These are phyloP conservation scores for Rosa chinensis DNA, from an alignment of 306 rosid species.

Conservation along the genomic window DNA sequence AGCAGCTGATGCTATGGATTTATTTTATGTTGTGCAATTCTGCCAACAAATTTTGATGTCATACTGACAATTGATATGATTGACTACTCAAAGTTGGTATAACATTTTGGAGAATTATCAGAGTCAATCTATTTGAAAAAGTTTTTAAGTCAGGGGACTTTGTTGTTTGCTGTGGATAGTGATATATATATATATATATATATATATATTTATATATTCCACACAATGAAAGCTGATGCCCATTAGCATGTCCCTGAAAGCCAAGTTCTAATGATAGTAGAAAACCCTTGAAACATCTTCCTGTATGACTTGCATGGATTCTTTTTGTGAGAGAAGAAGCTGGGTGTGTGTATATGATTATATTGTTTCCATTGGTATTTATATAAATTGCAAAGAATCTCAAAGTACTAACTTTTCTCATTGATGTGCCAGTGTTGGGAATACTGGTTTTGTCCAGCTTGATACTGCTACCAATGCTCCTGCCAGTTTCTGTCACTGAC, in stretches of 20 bases:
- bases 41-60: neutral
- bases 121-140: neutral
- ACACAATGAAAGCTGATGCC: neutral
- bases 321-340: neutral
- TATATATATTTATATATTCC: neutral
- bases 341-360: neutral
- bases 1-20: neutral
- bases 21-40: neutral
- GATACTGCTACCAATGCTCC: slow-evolving; percentile 77
- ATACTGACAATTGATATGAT: neutral
- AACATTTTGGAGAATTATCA: neutral
- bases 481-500: slow-evolving; percentile 74
- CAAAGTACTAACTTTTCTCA: slow-evolving; percentile 9
- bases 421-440: slow-evolving; percentile 56
- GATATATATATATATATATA: neutral
- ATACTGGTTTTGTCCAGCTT: slow-evolving; percentile 68
- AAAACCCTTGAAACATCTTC: neutral
- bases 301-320: neutral
- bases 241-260: neutral
- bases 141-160: neutral
- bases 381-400: neutral
- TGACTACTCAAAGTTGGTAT: neutral
- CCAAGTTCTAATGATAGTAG: neutral
- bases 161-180: neutral
- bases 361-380: neutral